phyloP scores from a whole-genome alignment of 495 filamentous ascomycete genomes.

The Podospora sp. region DNA sequence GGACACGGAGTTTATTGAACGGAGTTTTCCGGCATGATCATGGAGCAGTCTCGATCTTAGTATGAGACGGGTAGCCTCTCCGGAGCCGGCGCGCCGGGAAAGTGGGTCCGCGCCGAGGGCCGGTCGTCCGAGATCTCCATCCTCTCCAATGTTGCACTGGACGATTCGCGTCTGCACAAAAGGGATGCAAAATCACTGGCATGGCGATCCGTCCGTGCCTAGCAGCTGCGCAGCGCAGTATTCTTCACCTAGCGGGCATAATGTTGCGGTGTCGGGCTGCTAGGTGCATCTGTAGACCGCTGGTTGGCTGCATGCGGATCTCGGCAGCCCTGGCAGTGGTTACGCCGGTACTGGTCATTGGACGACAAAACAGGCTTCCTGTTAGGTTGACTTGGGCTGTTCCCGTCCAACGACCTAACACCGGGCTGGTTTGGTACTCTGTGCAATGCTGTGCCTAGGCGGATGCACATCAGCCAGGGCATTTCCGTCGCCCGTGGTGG shows the following conservation, averaged over 20 bases:
- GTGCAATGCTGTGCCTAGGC: not conserved
- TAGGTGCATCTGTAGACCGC: constrained; percentile 1
- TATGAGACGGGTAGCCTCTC: not conserved
- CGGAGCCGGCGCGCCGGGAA: not conserved
- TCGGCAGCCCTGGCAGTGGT: not conserved
- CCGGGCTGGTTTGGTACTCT: no score
- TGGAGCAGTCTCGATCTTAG: no score
- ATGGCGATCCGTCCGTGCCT: constrained; percentile 8
- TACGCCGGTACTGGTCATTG: not conserved
- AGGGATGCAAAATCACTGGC: constrained; percentile 7
- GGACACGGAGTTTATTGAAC: no score
- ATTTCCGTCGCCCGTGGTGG: not conserved
- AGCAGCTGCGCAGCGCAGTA: not conserved
- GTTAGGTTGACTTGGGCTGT: not conserved
- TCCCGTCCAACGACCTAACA: not conserved
- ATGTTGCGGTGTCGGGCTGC: not conserved
- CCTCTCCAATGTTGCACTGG: not conserved
- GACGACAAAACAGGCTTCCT: not conserved
- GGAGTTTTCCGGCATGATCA: no score
- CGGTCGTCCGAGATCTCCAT: not conserved
- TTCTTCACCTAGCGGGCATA: no score
- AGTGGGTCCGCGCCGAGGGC: not conserved
- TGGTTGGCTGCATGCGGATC: not conserved
- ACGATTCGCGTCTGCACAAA: not conserved
- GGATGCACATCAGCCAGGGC: not conserved